Base-by-base conservation (phyloP, 1,284 basidiomycete genomes). In the Neotropicomus parvogracilis region DNA sequence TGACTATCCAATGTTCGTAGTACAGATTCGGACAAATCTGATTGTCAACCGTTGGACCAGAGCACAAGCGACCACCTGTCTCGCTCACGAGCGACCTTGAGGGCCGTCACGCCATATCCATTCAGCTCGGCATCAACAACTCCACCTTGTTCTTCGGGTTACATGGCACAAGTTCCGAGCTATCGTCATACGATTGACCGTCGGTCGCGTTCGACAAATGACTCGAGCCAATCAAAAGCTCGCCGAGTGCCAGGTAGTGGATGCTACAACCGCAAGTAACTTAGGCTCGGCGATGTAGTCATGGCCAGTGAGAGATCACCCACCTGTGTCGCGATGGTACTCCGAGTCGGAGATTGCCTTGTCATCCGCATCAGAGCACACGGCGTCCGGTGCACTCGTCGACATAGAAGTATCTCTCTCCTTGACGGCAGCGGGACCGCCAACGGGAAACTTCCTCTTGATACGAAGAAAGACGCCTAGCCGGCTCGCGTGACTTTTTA, bases 291-390 rank as follows among this genome's bases (percentile, higher is more conserved):
- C n/a, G n/a, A n/a, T n/a, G n/a, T n/a, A n/a, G n/a, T n/a, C n/a
- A n/a, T n/a, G n/a, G n/a, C n/a, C n/a, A 10, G 14, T 14, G 4
- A 14, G 31, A 11, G 33, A n/a, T n/a, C 3, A 38, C 68, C 27
- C 43, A 70, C 70, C 54, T 14, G 26, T 46, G 4, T 62, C 59
- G 12, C 71, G 60, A 37, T 66, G 52, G 53, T 68, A 80, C 8
- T 67, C 56, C 36, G 80, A 78, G 55, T 67, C 56, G 35, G 80
- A 78, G 55, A 72, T 75, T 2, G 69, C 73, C 45, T 71, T 65
- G 28, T 86, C 73, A 54, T 87, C 84, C 40, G 79, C 79, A 0
- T 57, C 58, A 0, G 76, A 69, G 63, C 85, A 86, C n/a, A 66
- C 57, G 13, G 83, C 71, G 36, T 78, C 46, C 67, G 77, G 71